Evolutionary conservation across 306 rosid genomes (phyloP).

Genomic region (Echinosophora koreensis): DNA sequence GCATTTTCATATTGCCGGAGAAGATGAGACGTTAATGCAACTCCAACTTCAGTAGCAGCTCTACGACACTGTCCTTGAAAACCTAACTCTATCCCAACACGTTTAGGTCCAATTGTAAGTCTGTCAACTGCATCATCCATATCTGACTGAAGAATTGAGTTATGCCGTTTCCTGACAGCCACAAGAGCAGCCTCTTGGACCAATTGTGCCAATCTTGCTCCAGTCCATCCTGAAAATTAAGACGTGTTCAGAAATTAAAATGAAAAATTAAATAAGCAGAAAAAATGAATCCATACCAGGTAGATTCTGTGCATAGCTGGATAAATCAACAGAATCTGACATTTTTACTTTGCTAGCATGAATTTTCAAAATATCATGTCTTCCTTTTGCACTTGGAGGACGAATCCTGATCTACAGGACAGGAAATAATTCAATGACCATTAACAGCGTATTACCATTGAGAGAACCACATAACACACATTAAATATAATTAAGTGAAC

Average conservation of each 20-base stretch:
- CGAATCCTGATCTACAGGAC: conserved; percentile 78
- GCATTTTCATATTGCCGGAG: conserved; percentile 89
- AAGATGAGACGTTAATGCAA: conserved; percentile 93
- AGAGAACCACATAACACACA: conserved; percentile 41
- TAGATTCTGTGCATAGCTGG: conserved; percentile 84
- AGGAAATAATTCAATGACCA: conserved; percentile 47
- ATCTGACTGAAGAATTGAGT: conserved; percentile 84
- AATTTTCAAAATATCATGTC: conserved; percentile 87
- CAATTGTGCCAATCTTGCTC: conserved; percentile 94
- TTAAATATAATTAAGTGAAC: conserved; percentile 42
- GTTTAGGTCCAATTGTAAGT: conserved; percentile 93
- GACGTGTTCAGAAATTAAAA: conserved; percentile 45
- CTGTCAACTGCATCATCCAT: conserved; percentile 98
- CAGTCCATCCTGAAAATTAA: conserved; percentile 84
- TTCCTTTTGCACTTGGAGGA: conserved; percentile 91
- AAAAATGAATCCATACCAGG: conserved; percentile 68
- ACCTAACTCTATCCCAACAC: conserved; percentile 79
- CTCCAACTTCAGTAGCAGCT: conserved; percentile 93
- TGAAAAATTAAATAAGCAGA: conserved; percentile 24
- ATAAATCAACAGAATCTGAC: conserved; percentile 88
- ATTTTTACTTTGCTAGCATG: conserved; percentile 94
- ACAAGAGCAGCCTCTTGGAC: conserved; percentile 99
- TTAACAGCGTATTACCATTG: conserved; percentile 37
- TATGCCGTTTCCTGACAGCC: conserved; percentile 90
- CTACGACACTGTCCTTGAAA: conserved; percentile 95